Base-by-base conservation (phyloP, 768 basidiomycete species). In the Exidia glandulosa region DNA sequence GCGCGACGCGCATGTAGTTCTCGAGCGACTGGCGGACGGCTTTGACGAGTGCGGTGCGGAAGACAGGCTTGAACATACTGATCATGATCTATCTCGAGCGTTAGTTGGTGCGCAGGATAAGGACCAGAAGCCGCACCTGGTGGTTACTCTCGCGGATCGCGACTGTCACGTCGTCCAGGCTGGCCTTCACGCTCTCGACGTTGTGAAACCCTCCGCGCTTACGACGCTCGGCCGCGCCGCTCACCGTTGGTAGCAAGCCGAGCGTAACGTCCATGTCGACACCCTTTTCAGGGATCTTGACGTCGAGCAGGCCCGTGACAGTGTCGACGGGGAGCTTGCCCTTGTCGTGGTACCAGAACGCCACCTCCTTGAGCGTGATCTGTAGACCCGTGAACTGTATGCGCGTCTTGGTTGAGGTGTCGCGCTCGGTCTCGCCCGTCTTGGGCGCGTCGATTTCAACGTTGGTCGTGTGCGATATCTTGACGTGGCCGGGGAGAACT, bases 341-440 rank as follows among this genome's bases (percentile, higher is more conserved):
- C 65, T 85, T 82, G 70, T 89, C 86, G 36, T 77, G 78, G 70
- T 86, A 88, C 70, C 79, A 88, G 74, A 89, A 89, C 1, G 87
- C 87, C 0, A 89, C 79, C 32, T 88, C 82, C 61, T 76, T 72
- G 50, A 88, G 77, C 9, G 73, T 66, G 32, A 89, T 76, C 63
- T 86, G 85, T 0, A 89, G 69, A 1, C 84, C 87, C 61, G 85
- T 83, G 27, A 83, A 71, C 56, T 79, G 81, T 41, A 88, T 75
- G 50, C 85, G 85, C 0, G 85, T 88, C 60, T 86, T 76, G 0
- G 84, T 77, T 48, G 86, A 85, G 32, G 87, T 68, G 1, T 80
- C 70, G 2, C 82, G 82, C 55, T 71, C 76, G 0, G 80, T 70
- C 2, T 69, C 66, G 3, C 74, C 67, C 19, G 65, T 66, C 0